phyloP scores from a whole-genome alignment of 140 eudicot genomes.

The Bidens hawaiensis region DNA sequence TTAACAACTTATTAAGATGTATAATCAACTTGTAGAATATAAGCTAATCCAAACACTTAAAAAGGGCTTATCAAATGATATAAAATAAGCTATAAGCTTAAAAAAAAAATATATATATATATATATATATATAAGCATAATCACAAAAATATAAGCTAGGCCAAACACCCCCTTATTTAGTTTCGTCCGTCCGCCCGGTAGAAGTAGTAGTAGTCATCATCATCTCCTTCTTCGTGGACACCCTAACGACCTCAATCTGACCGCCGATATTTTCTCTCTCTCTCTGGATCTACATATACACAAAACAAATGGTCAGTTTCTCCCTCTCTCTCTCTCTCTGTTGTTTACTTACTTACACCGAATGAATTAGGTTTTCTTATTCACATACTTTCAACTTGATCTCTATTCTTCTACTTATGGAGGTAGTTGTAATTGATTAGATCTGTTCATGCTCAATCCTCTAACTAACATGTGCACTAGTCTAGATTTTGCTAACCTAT shows the following conservation, averaged over 20 bases:
- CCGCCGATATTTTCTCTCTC: background rate
- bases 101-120: too few relatives aligned
- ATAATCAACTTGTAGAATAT: too few relatives aligned
- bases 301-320: conserved; percentile 17
- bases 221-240: conserved; percentile 34
- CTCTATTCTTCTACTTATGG: background rate
- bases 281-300: conserved; percentile 9
- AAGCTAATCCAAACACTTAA: too few relatives aligned
- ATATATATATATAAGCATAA: too few relatives aligned
- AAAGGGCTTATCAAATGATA: too few relatives aligned
- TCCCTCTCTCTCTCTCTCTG: background rate
- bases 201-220: conserved; percentile 10
- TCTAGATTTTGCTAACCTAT: conserved; percentile 10
- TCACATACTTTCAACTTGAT: conserved; percentile 4
- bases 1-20: too few relatives aligned
- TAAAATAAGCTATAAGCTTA: too few relatives aligned
- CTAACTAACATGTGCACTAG: background rate
- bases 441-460: conserved; percentile 20
- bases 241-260: conserved; percentile 35
- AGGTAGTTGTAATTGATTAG: conserved; percentile 10
- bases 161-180: too few relatives aligned
- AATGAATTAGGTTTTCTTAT: conserved; percentile 9
- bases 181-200: conserved; percentile 10
- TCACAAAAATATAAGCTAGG: too few relatives aligned
- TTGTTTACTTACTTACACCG: too few relatives aligned